A percentile compares a stretch with the other conserved stretches of the same genome.
Evolutionary conservation across 148 eudicot genomes (phyloP).

Genomic region (Vaccinium corymbosum): DNA sequence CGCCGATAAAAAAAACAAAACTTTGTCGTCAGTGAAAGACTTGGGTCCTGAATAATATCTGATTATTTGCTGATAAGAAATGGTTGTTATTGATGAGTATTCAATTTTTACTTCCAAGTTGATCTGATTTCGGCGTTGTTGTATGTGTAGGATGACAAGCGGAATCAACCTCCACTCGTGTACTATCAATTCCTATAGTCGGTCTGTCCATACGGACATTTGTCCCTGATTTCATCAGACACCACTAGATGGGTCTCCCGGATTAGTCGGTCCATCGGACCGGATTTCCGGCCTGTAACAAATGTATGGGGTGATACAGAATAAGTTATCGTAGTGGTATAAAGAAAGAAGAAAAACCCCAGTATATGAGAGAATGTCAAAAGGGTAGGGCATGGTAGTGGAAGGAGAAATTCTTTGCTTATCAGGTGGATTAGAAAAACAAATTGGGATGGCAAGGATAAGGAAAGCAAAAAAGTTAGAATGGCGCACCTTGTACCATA

Average conservation of each 20-base stretch:
- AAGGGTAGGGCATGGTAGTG: neutral
- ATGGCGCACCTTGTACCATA: slow-evolving; percentile 20
- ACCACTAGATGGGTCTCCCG: neutral
- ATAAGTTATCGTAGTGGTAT: neutral
- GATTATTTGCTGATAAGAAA: neutral
- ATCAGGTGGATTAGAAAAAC: neutral
- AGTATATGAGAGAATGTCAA: slow-evolving; percentile 10
- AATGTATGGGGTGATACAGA: neutral
- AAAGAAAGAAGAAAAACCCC: too few relatives aligned
- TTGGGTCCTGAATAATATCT: neutral
- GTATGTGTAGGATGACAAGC: too few relatives aligned
- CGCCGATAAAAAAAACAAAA: too few relatives aligned
- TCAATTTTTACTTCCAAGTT: neutral
- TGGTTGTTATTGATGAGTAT: too few relatives aligned
- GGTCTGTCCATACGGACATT: neutral
- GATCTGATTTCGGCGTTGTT: neutral
- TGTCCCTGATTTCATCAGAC: neutral
- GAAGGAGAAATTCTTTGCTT: neutral
- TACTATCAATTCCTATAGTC: neutral
- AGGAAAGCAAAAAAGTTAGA: neutral
- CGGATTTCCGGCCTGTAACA: too few relatives aligned
- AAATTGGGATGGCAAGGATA: neutral
- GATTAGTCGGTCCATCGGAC: neutral
- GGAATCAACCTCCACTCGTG: too few relatives aligned
- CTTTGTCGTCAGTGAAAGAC: neutral